These are phyloP conservation scores for Citrus inodora DNA, from an alignment of 345 rosid species.

Conservation along the genomic window DNA sequence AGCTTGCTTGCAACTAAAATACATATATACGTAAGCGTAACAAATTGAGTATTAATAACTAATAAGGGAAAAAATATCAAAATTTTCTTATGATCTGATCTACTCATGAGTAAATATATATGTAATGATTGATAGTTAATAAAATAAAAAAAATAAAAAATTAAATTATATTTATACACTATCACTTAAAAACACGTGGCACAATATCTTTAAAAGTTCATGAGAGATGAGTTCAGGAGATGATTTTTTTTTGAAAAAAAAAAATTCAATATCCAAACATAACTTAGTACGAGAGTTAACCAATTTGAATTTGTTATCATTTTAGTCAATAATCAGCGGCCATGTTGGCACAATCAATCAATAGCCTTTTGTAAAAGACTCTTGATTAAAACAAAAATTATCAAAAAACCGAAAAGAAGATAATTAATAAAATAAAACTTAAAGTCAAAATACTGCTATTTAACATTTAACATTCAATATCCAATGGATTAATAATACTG, in stretches of 20 bases:
- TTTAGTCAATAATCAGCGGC: neutral
- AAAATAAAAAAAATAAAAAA: too few relatives aligned
- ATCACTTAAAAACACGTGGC: accelerated
- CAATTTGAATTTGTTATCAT: neutral
- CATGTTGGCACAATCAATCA: neutral
- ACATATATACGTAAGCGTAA: neutral
- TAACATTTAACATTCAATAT: too few relatives aligned
- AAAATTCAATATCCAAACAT: neutral
- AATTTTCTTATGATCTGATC: too few relatives aligned
- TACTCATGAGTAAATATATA: accelerated
- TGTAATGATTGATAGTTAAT: too few relatives aligned
- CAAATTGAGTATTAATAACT: neutral
- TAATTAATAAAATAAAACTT: too few relatives aligned
- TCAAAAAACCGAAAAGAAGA: too few relatives aligned
- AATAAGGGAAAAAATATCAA: too few relatives aligned
- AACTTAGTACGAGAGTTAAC: neutral
- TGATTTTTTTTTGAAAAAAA: accelerated
- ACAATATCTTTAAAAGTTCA: accelerated
- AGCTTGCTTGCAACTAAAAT: neutral
- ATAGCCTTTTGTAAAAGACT: neutral
- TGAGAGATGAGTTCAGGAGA: accelerated
- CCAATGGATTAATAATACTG: too few relatives aligned
- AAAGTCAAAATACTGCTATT: too few relatives aligned
- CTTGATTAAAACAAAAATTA: neutral
- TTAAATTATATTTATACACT: too few relatives aligned